Evolutionary conservation across 2,329 filamentous ascomycete genomes (phyloP), one percentile per base, ranked within the genome.

Genomic region (Dothideomycetes sp.): DNA sequence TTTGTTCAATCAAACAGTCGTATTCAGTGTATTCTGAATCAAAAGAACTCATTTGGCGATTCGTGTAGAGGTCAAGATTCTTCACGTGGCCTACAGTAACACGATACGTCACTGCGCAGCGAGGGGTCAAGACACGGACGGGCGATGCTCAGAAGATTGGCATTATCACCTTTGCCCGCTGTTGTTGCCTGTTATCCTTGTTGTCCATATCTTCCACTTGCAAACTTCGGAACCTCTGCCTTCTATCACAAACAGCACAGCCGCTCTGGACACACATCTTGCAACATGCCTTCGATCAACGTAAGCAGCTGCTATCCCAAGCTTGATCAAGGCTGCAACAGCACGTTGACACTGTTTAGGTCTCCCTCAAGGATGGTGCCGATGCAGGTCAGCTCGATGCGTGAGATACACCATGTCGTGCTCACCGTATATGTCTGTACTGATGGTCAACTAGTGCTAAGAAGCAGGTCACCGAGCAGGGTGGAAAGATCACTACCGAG

Each of bases 401-500:
- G 82, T 85, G 64, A 51, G 74, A 49, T 17, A 15, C 24, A 7
- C 9, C 12, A 5, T 6, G 4, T 33, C 22, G 23, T 12, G 4
- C 22, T 13, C 28, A 33, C 20, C 19, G 40, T 9, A 23, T 18
- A 12, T 36, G 37, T 12, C 16, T 23, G 32, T 30, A 30, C 46
- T 47, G 28, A 51, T 36, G 11, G 13, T 17, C 11, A 11, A n/a
- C 29, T 53, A 87, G 83, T 38, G 82, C 83, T 46, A 94, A 94
- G 78, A 67, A 88, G 60, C 67, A 80, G 45, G 83, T 80, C 52
- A 66, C 61, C 45, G 73, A 81, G 29, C 77, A 89, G 59, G 89
- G 89, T 57, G 89, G 87, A 59, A 78, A 76, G 63, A 91, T 96
- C 66, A 76, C 68, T 41, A 79, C 91, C 53, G 84, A 91, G 61